A percentile compares a stretch with the other conserved stretches of the same genome.
These are phyloP conservation scores for Botrytis medusae DNA, from an alignment of 2,329 filamentous ascomycete genomes.

Conservation along the genomic window DNA sequence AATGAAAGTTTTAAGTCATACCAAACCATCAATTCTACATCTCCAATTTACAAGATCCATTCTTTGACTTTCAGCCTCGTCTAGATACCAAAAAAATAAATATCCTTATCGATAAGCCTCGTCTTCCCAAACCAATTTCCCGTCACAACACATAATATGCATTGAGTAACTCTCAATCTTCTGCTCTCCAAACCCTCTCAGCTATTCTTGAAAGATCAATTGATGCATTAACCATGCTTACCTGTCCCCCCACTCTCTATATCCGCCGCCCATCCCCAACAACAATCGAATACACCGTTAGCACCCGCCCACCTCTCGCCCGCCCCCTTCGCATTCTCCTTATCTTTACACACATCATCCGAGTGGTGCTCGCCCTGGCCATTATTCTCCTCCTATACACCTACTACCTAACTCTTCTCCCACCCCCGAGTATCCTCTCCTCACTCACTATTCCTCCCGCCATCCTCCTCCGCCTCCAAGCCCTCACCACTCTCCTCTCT, in stretches of 20 bases:
- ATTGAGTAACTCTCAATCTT: background rate
- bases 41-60: background rate
- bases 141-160: background rate
- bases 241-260: slow-evolving; percentile 58
- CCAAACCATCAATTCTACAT: background rate
- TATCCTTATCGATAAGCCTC: slow-evolving; percentile 18
- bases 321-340: slow-evolving; percentile 50
- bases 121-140: background rate
- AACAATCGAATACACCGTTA: slow-evolving; percentile 90
- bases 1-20: background rate
- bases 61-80: background rate
- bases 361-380: slow-evolving; percentile 43
- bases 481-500: slow-evolving; percentile 41
- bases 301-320: slow-evolving; percentile 64
- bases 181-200: background rate
- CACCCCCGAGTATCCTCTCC: slow-evolving; percentile 31
- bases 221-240: slow-evolving; percentile 54
- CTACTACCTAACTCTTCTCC: slow-evolving; percentile 42
- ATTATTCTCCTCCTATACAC: slow-evolving; percentile 53
- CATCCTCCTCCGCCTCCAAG: slow-evolving; percentile 39
- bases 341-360: slow-evolving; percentile 45
- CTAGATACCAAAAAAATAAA: background rate
- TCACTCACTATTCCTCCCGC: slow-evolving; percentile 35
- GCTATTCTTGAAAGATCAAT: slow-evolving; percentile 21
- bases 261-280: slow-evolving; percentile 75